Base-by-base conservation (phyloP, 768 basidiomycete species). In the Lyophyllum decastes region DNA sequence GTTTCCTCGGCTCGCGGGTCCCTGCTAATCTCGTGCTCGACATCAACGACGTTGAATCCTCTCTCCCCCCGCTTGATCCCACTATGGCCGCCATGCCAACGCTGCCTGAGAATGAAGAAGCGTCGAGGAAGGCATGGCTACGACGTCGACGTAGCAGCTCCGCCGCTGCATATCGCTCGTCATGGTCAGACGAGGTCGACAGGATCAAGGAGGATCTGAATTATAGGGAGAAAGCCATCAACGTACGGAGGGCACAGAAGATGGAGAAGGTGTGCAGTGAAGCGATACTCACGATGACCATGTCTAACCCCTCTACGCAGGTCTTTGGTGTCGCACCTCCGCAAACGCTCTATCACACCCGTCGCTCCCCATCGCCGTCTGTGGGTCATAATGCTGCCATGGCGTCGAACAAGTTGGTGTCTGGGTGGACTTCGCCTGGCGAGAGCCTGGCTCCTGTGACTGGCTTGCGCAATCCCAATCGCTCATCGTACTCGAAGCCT, bases 321-420 rank as follows among this genome's bases (percentile, higher is more conserved):
- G 81, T 94, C 62, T 94, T 94, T 65, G 92, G 92, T 54, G 84
- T 86, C 25, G 85, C 84, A 4, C 92, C 92, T 33, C 92, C 92
- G 2, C 89, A 90, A 60, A 83, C 80, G 1, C 78, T 94, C n/a
- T 94, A 85, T 66, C 87, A 86, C 71, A 87, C 88, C 11, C 84
- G 86, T 35, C 78, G 78, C 26, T 73, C 69, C 33, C 77, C 80
- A 14, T 76, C 77, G 16, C 61, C 72, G n/a, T 68, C 72, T 46
- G 50, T 71, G 26, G 63, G 73, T 62, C 52, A 52, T 30, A 50
- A 59, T 27, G 53, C 60, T 30, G 30, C 30, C 24, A 48, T 55
- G 16, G 52, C 54, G 30, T 52, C 60, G 11, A 55, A 52, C 27
- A 65, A 60, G 48, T 53, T 57, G 38, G 27, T 58, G 26, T 62